Evolutionary conservation across 371 early-diverging fungal species (phyloP).

Genomic region (Apophysomyces elegans): DNA sequence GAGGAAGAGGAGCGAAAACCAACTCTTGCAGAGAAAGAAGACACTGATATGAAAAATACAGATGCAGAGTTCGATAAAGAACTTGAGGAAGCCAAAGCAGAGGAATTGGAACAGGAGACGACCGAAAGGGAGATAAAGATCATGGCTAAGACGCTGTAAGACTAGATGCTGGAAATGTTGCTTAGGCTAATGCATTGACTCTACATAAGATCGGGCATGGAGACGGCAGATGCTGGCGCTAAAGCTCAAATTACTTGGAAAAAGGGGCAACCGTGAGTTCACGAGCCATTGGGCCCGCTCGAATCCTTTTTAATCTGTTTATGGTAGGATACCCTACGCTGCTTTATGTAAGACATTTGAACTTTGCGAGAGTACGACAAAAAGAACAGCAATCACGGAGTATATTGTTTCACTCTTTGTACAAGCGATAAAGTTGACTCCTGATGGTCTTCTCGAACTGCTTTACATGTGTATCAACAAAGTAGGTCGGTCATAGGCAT

Average conservation of each 20-base stretch:
- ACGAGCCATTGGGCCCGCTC: not conserved
- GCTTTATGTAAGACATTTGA: conserved; percentile 90
- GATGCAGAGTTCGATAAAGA: conserved; percentile 19
- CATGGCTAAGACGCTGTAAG: conserved; percentile 42
- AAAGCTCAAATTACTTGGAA: conserved; percentile 45
- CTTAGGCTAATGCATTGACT: not conserved
- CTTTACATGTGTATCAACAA: conserved; percentile 95
- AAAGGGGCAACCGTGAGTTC: conserved; percentile 50
- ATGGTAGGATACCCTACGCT: conserved; percentile 76
- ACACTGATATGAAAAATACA: not conserved
- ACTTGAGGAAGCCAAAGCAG: conserved; percentile 26
- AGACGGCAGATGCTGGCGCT: conserved; percentile 27
- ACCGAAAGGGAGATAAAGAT: conserved; percentile 37
- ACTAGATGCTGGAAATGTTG: not conserved
- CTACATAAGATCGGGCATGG: conserved; percentile 34
- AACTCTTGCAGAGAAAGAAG: not conserved
- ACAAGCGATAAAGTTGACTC: conserved; percentile 71
- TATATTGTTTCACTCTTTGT: conserved; percentile 78
- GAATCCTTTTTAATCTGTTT: not conserved
- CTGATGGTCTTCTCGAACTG: conserved; percentile 73
- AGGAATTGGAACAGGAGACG: conserved; percentile 31
- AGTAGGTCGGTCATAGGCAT: conserved; percentile 40
- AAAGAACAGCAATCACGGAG: conserved; percentile 83
- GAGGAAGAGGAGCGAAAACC: not conserved
- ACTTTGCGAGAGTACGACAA: conserved; percentile 70